Conservation (phyloP, 129 eudicot species). For the Logfia minima region DNA sequence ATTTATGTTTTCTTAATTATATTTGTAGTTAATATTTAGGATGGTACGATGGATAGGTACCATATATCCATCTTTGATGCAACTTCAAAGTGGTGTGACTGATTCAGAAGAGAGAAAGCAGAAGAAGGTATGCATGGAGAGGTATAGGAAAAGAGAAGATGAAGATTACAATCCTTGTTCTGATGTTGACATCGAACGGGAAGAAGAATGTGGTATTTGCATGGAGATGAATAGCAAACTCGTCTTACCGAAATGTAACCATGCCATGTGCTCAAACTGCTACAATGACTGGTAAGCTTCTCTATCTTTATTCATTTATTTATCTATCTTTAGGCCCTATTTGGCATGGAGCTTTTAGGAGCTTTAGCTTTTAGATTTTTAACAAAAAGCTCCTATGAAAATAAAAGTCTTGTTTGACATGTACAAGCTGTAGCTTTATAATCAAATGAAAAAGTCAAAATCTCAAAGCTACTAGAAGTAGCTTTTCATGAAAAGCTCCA, state of each 20-base stretch:
- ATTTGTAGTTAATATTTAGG: conserved; percentile 14
- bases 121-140: conserved; percentile 61
- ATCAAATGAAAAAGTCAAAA: no score
- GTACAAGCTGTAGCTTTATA: no score
- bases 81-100: conserved; percentile 69
- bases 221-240: conserved; percentile 74
- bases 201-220: conserved; percentile 82
- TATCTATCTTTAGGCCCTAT: neutral
- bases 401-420: no score
- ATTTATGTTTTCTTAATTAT: neutral
- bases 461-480: no score
- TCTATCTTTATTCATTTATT: conserved; percentile 5
- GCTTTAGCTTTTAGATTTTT: no score
- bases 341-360: no score
- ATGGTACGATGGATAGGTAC: conserved; percentile 43
- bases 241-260: conserved; percentile 68
- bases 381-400: no score
- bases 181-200: conserved; percentile 60
- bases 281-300: conserved; percentile 60
- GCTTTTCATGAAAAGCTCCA: no score
- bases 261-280: conserved; percentile 74
- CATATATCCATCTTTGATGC: conserved; percentile 72
- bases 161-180: conserved; percentile 45
- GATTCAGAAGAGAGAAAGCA: conserved; percentile 70
- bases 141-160: conserved; percentile 64